Evolutionary conservation across 371 early-diverging fungal species (phyloP), one percentile per base, ranked within the genome.

Genomic region (Chytridium lagenaria): DNA sequence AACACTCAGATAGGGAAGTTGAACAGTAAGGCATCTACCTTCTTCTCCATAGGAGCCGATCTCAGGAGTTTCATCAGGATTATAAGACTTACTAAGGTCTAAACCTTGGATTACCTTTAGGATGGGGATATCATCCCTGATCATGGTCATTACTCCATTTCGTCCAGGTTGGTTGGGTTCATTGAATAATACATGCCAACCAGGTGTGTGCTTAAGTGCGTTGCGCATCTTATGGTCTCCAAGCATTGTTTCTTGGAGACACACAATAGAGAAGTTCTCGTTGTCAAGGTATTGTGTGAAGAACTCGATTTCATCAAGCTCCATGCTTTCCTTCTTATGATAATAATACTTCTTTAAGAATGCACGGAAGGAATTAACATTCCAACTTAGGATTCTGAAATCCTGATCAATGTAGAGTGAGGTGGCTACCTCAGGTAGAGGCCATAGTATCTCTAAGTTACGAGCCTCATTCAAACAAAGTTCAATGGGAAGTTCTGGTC

Each of bases 211-310:
- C 12, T 55, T 10, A 30, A 55, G 57, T 7, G 57, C 7, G 7
- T 19, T 19, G 7, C 57, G 23, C 10, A 26, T 23, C 23, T 30
- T 30, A 15, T 7, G 26, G 57, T 26, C 37, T 3, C 19, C 40
- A 2, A 67, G 40, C 67, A 49, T 67, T 2, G 67, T 67, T 39
- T 67, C 67, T 44, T 67, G 67, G 49, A 67, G 49, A 39, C 67
- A 67, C 7, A 28, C 49, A 3, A 67, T 44, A 28, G 26, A 26
- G 33, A 63, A 12, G 33, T 37, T 16, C 36, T 22, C n/a, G 44
- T 40, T 28, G 15, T 67, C 67, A 30, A 50, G 30, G 28, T 67
- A 40, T 23, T 37, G 3, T 23, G 33, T 34, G 10, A 64, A 26
- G 64, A 64, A 64, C 16, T 23, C 37, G 10, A 64, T 19, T 16